Conservation (phyloP, 1,139 yeast species). For the Taphrina flavorubra region DNA sequence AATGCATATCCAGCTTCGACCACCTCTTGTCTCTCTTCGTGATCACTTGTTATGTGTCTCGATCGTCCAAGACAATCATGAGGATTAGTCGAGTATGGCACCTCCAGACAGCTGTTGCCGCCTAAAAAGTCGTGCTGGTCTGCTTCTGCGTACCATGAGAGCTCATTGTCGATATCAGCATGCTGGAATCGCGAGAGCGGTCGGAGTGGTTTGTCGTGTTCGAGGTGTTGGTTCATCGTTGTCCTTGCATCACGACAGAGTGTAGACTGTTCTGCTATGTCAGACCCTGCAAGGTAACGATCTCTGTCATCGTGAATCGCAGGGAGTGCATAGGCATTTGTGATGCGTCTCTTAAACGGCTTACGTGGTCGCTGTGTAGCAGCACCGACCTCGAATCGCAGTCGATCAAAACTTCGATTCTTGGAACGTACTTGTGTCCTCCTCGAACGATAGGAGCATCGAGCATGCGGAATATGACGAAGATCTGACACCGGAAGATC, state of each 20-base stretch:
- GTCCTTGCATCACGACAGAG: background rate
- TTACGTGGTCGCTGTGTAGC: background rate
- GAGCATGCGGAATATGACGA: slow-evolving; percentile 10
- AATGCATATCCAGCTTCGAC: background rate
- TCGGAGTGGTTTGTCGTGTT: background rate
- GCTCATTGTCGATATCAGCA: background rate
- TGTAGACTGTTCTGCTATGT: background rate
- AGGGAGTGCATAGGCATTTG: background rate
- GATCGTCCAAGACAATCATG: background rate
- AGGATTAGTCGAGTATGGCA: slow-evolving; percentile 1
- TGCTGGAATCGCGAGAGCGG: background rate
- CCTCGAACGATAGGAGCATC: background rate
- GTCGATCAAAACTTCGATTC: background rate
- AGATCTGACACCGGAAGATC: background rate
- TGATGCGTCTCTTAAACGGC: background rate
- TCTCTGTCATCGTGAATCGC: background rate
- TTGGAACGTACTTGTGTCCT: background rate
- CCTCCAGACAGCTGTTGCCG: background rate
- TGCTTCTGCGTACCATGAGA: background rate
- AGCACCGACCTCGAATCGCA: slow-evolving; percentile 12
- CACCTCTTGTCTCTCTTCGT: background rate
- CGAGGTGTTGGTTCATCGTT: background rate
- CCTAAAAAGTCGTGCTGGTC: background rate
- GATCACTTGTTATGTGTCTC: background rate
- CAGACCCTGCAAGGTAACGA: background rate